Conservation (phyloP, 1,284 basidiomycete species). For the Calocybe gambosa region DNA sequence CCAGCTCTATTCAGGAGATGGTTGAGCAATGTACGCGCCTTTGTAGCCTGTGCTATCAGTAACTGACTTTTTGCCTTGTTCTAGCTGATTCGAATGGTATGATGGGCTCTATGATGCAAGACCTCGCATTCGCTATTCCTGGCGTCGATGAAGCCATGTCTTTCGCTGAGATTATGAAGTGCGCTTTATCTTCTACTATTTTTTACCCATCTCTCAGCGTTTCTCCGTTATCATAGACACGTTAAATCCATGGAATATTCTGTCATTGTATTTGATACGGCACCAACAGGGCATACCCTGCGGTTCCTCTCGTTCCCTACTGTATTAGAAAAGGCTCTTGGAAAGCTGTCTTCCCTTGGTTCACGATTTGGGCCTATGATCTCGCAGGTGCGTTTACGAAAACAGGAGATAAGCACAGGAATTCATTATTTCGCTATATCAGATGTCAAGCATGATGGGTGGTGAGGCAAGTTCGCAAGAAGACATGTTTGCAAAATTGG, state of each 20-base stretch:
- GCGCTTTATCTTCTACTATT: constrained; percentile 21
- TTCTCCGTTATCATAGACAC: constrained; percentile 50
- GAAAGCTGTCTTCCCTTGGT: constrained; percentile 88
- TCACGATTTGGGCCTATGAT: constrained; percentile 97
- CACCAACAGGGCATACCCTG: constrained; percentile 96
- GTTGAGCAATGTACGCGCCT: constrained; percentile 81
- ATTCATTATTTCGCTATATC: constrained; percentile 1
- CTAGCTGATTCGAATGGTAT: constrained; percentile 87
- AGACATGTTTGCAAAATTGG: constrained; percentile 98
- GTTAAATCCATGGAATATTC: constrained; percentile 99
- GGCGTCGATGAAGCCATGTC: constrained; percentile 99
- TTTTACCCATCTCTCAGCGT: constrained; percentile 3
- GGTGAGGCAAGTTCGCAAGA: constrained; percentile 83
- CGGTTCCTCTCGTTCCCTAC: constrained; percentile 98
- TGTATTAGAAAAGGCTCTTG: constrained; percentile 95
- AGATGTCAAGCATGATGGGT: constrained; percentile 96
- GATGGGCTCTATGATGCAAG: constrained; percentile 99
- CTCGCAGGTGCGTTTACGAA: constrained; percentile 55
- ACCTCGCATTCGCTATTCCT: constrained; percentile 97
- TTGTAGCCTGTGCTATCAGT: constrained; percentile 2
- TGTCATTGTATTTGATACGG: constrained; percentile 98
- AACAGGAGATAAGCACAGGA: not conserved
- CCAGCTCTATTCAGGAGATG: constrained; percentile 97
- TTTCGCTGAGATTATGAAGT: constrained; percentile 99
- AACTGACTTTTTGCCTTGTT: constrained; percentile 2